A percentile compares a stretch with the other conserved stretches of the same genome.
Conservation (phyloP, 306 rosid genomes). For the Vachellia collinsii region DNA sequence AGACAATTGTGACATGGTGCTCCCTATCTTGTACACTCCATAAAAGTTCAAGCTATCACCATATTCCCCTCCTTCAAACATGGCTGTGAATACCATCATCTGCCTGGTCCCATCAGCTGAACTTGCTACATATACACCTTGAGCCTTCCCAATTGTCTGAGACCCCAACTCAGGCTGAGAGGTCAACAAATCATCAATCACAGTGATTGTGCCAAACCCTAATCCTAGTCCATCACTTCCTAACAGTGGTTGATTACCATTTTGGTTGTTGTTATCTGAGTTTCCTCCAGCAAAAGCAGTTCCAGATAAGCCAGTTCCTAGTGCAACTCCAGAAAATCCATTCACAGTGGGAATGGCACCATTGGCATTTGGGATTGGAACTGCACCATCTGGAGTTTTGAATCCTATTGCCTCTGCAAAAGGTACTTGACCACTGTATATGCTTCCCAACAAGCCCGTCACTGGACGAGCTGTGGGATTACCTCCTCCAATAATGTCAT, state of each 20-base stretch:
- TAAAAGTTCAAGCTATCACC: slow-evolving; percentile 81
- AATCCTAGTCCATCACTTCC: slow-evolving; percentile 78
- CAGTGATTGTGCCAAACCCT: slow-evolving; percentile 88
- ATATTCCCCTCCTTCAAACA: slow-evolving; percentile 93
- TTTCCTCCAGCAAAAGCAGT: slow-evolving; percentile 72
- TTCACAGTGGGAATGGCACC: slow-evolving; percentile 83
- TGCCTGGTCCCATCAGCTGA: slow-evolving; percentile 76
- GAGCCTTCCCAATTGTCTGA: slow-evolving; percentile 68
- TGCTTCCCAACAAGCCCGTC: slow-evolving; percentile 79
- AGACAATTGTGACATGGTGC: slow-evolving; percentile 69
- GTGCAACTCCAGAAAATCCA: slow-evolving; percentile 77
- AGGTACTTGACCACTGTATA: slow-evolving; percentile 85
- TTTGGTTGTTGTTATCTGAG: slow-evolving; percentile 45
- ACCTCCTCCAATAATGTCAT: slow-evolving; percentile 83
- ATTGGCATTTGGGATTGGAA: slow-evolving; percentile 85
- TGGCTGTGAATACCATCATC: slow-evolving; percentile 87
- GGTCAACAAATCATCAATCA: slow-evolving; percentile 74
- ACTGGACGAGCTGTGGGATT: slow-evolving; percentile 85
- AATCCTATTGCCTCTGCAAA: slow-evolving; percentile 78
- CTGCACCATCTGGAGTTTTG: slow-evolving; percentile 60
- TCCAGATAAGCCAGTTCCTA: slow-evolving; percentile 82
- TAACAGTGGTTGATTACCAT: slow-evolving; percentile 44
- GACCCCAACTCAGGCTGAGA: slow-evolving; percentile 78
- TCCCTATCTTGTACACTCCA: slow-evolving; percentile 79
- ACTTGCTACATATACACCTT: slow-evolving; percentile 86